phyloP scores from a whole-genome alignment of 306 rosid genomes.

The Medicago lupulina region DNA sequence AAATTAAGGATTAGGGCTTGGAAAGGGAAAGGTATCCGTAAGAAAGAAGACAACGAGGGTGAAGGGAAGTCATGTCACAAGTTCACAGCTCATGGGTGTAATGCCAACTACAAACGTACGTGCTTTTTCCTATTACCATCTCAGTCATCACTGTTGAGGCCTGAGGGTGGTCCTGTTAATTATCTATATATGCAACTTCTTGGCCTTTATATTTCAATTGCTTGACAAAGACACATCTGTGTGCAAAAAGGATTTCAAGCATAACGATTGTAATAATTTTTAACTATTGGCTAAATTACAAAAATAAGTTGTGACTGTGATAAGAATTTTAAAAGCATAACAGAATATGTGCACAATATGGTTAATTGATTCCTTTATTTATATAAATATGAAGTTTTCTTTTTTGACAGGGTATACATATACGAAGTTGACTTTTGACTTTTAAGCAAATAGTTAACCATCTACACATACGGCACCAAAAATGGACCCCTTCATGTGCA shows the following conservation, averaged over 20 bases:
- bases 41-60: conserved; percentile 29
- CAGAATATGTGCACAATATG: background rate
- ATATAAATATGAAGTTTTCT: background rate
- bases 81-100: conserved; percentile 33
- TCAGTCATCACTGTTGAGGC: background rate
- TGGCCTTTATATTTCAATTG: conserved; percentile 31
- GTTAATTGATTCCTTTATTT: background rate
- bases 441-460: background rate
- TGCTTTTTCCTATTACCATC: conserved; percentile 5
- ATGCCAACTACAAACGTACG: conserved; percentile 21
- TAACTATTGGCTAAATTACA: conserved; percentile 3
- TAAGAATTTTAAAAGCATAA: background rate
- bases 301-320: conserved; percentile 10
- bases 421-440: background rate
- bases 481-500: background rate
- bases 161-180: conserved; percentile 44
- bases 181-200: conserved; percentile 12
- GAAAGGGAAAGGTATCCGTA: conserved; percentile 34
- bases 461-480: background rate
- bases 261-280: background rate
- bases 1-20: conserved; percentile 1
- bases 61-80: conserved; percentile 21
- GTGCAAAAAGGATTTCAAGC: conserved; percentile 41
- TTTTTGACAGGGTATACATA: background rate
- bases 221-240: conserved; percentile 45